Evolutionary conservation across 225 moss, liverwort and hornwort genomes (phyloP).

Genomic region (Antitrichia curtipendula): DNA sequence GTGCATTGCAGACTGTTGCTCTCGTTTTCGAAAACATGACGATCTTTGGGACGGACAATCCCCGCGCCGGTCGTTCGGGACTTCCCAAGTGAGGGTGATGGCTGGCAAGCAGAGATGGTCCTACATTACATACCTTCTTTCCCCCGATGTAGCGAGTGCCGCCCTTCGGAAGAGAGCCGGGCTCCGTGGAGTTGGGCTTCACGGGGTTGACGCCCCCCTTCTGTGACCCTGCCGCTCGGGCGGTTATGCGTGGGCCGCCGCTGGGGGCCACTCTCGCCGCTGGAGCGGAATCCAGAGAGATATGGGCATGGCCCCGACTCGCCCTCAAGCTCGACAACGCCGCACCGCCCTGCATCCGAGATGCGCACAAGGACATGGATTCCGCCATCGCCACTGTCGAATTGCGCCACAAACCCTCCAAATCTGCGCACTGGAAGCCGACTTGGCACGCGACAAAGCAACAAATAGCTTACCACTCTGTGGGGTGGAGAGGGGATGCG

Average conservation of each 20-base stretch:
- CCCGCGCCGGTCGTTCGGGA: not conserved
- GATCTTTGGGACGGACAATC: not conserved
- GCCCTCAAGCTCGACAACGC: conserved; percentile 24
- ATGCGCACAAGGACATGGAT: conserved; percentile 26
- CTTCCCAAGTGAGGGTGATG: not conserved
- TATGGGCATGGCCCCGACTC: not conserved
- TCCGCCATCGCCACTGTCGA: conserved; percentile 19
- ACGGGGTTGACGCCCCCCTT: conserved; percentile 41
- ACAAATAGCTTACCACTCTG: not conserved
- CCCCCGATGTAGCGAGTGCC: conserved; percentile 39
- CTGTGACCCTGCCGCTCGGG: conserved; percentile 13
- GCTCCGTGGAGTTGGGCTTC: conserved; percentile 15
- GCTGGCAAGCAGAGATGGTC: not conserved
- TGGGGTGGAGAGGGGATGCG: not conserved
- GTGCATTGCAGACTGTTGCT: not conserved
- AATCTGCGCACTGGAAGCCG: not conserved
- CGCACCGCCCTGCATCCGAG: conserved; percentile 9
- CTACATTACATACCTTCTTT: conserved; percentile 20
- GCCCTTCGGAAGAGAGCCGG: conserved; percentile 18
- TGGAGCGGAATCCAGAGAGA: not conserved
- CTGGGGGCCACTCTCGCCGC: not conserved
- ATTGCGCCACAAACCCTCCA: not conserved
- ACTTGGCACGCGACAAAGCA: not conserved
- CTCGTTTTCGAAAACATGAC: not conserved
- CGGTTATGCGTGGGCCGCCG: not conserved